phyloP scores from a whole-genome alignment of 805 yeast genomes.

The Hanseniaspora jakobsenii region DNA sequence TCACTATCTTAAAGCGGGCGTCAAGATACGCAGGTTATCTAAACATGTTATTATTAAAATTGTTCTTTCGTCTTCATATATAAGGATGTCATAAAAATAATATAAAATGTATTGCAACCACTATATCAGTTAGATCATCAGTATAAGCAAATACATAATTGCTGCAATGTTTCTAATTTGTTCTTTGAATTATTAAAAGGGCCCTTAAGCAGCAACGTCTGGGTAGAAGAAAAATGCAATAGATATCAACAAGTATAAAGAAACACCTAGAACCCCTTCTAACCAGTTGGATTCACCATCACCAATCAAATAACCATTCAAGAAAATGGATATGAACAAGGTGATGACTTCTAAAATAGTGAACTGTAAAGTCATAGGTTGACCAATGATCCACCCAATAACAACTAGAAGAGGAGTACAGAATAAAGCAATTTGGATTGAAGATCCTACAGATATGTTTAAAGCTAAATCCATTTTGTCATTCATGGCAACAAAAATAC shows the following conservation, averaged over 20 bases:
- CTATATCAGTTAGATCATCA: no score
- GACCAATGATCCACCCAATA: conserved; percentile 82
- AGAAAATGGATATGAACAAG: conserved; percentile 76
- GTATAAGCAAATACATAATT: no score
- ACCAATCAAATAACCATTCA: conserved; percentile 71
- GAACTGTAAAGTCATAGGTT: conserved; percentile 86
- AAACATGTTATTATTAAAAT: no score
- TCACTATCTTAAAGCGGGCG: no score
- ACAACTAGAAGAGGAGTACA: conserved; percentile 92
- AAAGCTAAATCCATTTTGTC: conserved; percentile 96
- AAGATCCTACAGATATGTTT: conserved; percentile 93
- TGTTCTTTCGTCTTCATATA: no score
- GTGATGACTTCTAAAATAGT: conserved; percentile 90
- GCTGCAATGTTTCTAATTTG: no score
- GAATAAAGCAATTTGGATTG: conserved; percentile 87
- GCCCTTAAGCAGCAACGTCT: conserved; percentile 29
- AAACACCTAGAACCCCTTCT: conserved; percentile 85
- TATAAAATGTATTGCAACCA: no score
- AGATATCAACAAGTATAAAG: conserved; percentile 78
- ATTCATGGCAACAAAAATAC: conserved; percentile 85
- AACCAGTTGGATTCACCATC: conserved; percentile 97
- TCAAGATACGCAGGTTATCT: no score
- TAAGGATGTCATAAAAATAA: no score
- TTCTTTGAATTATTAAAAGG: no score
- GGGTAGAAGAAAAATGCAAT: conserved; percentile 87